Evolutionary conservation across 2,329 filamentous ascomycete genomes (phyloP).

Genomic region (Sclerotinia spermophila): DNA sequence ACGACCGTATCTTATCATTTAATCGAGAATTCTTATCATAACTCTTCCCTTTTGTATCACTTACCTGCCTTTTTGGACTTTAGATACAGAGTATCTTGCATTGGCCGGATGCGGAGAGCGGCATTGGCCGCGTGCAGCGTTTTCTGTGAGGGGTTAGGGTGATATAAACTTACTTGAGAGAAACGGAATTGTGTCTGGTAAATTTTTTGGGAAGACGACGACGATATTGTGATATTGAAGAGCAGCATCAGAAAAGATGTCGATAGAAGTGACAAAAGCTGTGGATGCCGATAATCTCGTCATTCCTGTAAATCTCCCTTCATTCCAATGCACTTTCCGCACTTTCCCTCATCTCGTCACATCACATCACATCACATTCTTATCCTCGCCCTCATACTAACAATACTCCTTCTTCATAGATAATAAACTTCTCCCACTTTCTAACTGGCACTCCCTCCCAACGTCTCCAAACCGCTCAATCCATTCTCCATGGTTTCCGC

Average conservation of each 20-base stretch:
- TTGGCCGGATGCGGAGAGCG: conserved; percentile 6
- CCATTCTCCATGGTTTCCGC: conserved; percentile 77
- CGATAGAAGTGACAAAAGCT: conserved; percentile 24
- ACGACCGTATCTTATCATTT: conserved; percentile 1
- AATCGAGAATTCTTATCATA: background rate
- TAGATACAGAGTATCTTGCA: background rate
- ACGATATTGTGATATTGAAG: background rate
- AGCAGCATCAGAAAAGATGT: background rate
- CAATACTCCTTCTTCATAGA: conserved; percentile 42
- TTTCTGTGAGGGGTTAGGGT: background rate
- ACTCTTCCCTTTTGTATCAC: background rate
- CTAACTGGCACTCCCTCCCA: conserved; percentile 57
- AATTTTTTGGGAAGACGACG: background rate
- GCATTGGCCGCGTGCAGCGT: conserved; percentile 9
- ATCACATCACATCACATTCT: conserved; percentile 8
- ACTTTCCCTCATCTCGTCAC: conserved; percentile 10
- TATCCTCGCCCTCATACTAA: background rate
- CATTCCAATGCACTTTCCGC: background rate
- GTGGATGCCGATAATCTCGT: conserved; percentile 51
- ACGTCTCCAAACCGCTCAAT: conserved; percentile 62
- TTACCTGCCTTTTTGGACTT: conserved; percentile 2
- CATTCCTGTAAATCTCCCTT: conserved; percentile 48
- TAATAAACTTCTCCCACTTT: conserved; percentile 76
- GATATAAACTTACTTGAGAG: background rate
- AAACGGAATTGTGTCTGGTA: background rate